Conservation (phyloP, 2,329 filamentous ascomycete species). For the Parastagonospora avenae region DNA sequence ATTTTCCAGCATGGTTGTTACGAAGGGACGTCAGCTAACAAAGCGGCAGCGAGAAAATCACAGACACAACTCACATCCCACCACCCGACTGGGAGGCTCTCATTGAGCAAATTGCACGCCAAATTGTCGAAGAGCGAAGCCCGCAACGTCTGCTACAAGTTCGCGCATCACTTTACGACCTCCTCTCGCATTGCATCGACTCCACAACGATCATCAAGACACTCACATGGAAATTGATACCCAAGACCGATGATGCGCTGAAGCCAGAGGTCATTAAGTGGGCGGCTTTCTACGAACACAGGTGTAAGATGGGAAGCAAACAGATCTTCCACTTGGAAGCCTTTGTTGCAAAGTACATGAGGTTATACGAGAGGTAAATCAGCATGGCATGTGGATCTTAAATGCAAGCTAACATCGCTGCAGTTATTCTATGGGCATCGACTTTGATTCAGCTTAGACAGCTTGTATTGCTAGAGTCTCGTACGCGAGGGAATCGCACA, state of each 20-base stretch:
- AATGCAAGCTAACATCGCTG: constrained; percentile 2
- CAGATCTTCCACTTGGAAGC: constrained; percentile 98
- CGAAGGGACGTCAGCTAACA: constrained; percentile 10
- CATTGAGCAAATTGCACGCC: constrained; percentile 85
- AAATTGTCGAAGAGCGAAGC: constrained; percentile 93
- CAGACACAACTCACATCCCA: constrained; percentile 84
- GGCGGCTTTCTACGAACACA: constrained; percentile 97
- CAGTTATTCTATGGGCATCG: constrained; percentile 72
- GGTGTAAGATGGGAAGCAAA: constrained; percentile 88
- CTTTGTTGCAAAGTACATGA: constrained; percentile 98
- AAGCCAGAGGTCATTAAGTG: constrained; percentile 94
- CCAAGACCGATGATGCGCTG: constrained; percentile 82
- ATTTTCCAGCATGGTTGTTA: neutral
- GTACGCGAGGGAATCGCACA: neutral
- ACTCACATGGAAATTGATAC: constrained; percentile 89
- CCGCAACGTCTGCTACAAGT: constrained; percentile 86
- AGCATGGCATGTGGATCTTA: neutral
- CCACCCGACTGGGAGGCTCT: constrained; percentile 97
- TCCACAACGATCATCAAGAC: constrained; percentile 93
- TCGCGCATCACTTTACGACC: constrained; percentile 92
- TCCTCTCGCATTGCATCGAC: constrained; percentile 96
- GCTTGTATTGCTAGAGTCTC: neutral
- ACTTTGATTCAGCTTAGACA: constrained; percentile 49
- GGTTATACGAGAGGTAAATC: constrained; percentile 83
- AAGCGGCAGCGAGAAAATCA: constrained; percentile 77